Percentiles rank a stretch among this genome's conserved stretches.
phyloP scores from a whole-genome alignment of 192 early-diverging fungal species.

The Entomortierella lignicola region DNA sequence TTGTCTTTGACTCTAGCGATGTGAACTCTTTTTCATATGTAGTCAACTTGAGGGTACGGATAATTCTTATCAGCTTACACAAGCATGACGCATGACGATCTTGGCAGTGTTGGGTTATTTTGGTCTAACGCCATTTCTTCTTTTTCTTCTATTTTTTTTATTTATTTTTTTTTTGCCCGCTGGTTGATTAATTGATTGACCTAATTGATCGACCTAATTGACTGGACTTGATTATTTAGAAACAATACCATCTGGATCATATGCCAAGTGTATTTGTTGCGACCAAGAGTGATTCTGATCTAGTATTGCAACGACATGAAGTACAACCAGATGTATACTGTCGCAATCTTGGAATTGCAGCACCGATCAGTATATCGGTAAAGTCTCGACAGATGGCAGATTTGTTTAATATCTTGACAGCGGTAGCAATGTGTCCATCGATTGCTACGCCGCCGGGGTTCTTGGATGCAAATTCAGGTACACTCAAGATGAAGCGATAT shows the following conservation, averaged over 20 bases:
- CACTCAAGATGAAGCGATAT: constrained; percentile 42
- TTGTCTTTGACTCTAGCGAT: constrained; percentile 96
- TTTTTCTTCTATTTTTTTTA: constrained; percentile 4
- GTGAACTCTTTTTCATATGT: constrained; percentile 95
- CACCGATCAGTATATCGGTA: constrained; percentile 93
- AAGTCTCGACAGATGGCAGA: constrained; percentile 88
- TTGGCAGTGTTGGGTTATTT: background rate
- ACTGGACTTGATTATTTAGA: constrained; percentile 47
- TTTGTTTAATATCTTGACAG: constrained; percentile 87
- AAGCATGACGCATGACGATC: constrained; percentile 1
- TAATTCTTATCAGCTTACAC: constrained; percentile 1
- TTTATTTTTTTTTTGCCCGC: background rate
- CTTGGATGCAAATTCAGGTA: constrained; percentile 36
- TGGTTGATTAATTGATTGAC: background rate
- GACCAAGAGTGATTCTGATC: constrained; percentile 93
- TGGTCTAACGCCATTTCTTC: background rate
- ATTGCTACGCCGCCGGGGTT: constrained; percentile 55
- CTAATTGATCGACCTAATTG: background rate
- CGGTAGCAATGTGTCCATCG: constrained; percentile 84
- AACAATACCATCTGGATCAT: constrained; percentile 84
- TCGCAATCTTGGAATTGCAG: constrained; percentile 81
- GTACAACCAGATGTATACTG: constrained; percentile 96
- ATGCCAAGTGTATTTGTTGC: constrained; percentile 94
- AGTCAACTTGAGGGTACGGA: constrained; percentile 76
- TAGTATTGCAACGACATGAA: constrained; percentile 85